phyloP scores from a whole-genome alignment of 1,139 yeast genomes.

The Saccharomycopsis hybrid region DNA sequence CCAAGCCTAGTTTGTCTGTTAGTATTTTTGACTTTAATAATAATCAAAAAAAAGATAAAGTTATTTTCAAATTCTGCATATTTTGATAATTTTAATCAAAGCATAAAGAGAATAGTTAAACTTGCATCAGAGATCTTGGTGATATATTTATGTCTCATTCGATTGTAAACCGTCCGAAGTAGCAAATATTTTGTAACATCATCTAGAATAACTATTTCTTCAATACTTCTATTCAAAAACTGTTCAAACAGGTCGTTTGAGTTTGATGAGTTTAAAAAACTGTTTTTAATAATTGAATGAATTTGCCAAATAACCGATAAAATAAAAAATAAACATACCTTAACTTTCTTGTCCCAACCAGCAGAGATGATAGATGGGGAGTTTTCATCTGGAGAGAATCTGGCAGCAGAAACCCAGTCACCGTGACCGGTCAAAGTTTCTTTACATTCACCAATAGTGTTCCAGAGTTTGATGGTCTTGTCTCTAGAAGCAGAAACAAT shows the following conservation, averaged over 20 bases:
- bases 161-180: conserved; percentile 91
- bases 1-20: conserved; percentile 98
- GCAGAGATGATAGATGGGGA: conserved; percentile 87
- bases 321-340: conserved; percentile 54
- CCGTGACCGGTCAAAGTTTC: conserved; percentile 89
- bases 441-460: conserved; percentile 98
- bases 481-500: conserved; percentile 99
- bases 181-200: conserved; percentile 88
- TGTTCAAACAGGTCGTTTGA: no score
- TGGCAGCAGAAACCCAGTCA: conserved; percentile 99
- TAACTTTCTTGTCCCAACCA: conserved; percentile 98
- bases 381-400: conserved; percentile 74
- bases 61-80: no score
- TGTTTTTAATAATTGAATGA: no score
- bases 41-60: no score
- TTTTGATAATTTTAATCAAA: no score
- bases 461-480: conserved; percentile 99
- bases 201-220: conserved; percentile 33
- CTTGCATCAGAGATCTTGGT: conserved; percentile 95
- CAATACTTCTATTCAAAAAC: no score
- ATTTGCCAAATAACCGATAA: no score
- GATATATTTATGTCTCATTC: conserved; percentile 95
- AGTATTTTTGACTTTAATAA: no score
- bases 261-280: no score
- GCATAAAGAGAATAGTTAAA: no score